Conservation (phyloP, 352 stramenopile species). For the Phytophthora pisi region DNA sequence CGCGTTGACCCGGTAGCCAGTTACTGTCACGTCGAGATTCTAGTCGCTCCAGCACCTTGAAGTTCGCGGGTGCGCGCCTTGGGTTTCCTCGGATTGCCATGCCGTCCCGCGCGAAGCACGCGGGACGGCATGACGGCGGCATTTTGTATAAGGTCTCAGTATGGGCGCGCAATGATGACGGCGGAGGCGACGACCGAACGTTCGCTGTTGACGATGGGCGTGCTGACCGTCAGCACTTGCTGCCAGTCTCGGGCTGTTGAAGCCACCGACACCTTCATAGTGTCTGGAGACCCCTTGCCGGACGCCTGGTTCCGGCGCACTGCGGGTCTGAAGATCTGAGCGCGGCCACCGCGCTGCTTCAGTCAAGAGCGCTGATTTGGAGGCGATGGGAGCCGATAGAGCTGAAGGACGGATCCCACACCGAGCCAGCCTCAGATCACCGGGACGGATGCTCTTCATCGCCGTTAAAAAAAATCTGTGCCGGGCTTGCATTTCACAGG, state of each 20-base stretch:
- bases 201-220: constrained; percentile 2
- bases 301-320: not conserved
- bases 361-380: constrained; percentile 4
- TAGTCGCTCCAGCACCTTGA: constrained; percentile 14
- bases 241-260: not conserved
- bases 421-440: constrained; percentile 3
- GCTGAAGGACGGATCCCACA: constrained; percentile 3
- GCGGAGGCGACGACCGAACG: not conserved
- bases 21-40: not conserved
- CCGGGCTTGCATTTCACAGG: constrained; percentile 27
- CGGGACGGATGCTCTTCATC: constrained; percentile 18
- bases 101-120: not conserved
- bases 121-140: too few species aligned
- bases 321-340: constrained; percentile 17
- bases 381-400: constrained; percentile 6
- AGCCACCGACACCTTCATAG: not conserved
- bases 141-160: constrained; percentile 5
- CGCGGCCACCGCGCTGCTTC: constrained; percentile 13
- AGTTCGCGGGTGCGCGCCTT: constrained; percentile 9
- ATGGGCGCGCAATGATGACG: constrained; percentile 21
- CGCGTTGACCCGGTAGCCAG: not conserved
- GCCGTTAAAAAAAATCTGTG: constrained; percentile 17
- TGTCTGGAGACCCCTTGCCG: not conserved
- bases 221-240: not conserved
- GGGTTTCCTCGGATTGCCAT: constrained; percentile 24